Conservation (phyloP, 1,284 basidiomycete genomes). For the Heterobasidion irregulare region DNA sequence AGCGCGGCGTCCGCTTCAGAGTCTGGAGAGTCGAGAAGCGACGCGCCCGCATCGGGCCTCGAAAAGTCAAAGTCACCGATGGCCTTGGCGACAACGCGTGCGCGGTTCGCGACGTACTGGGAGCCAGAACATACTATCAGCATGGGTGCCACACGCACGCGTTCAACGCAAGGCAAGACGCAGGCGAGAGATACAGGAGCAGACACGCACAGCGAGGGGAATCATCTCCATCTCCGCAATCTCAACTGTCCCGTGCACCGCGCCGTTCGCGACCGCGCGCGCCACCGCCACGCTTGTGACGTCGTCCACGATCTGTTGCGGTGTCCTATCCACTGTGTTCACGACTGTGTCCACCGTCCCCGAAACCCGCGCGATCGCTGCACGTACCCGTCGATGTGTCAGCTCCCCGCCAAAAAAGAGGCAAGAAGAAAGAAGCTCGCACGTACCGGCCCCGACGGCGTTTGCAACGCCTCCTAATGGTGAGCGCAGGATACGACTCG, state of each 20-base stretch:
- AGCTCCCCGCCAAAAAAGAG: neutral
- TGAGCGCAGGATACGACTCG: constrained; percentile 38
- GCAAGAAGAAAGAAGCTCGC: neutral
- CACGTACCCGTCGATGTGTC: neutral
- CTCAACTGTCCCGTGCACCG: neutral
- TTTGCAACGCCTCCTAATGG: constrained; percentile 45
- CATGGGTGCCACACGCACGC: too few species aligned
- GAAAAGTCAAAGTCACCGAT: constrained; percentile 29
- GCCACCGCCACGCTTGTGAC: constrained; percentile 10
- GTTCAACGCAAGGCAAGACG: neutral
- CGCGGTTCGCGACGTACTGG: constrained; percentile 43
- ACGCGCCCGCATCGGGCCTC: neutral
- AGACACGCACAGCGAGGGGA: constrained; percentile 7
- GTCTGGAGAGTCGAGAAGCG: neutral
- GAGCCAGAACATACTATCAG: neutral
- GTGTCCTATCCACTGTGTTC: constrained; percentile 2
- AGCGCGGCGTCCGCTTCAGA: neutral
- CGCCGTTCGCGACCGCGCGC: constrained; percentile 17
- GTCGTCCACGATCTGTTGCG: constrained; percentile 2
- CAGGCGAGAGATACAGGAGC: neutral
- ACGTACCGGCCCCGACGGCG: constrained; percentile 41
- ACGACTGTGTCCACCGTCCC: constrained; percentile 6
- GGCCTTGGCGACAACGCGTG: constrained; percentile 38
- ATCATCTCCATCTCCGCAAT: constrained; percentile 6
- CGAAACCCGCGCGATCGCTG: constrained; percentile 7